Percentiles rank a stretch among this genome's conserved stretches.
phyloP scores from a whole-genome alignment of 306 rosid genomes.

The Begonia peltatifolia region DNA sequence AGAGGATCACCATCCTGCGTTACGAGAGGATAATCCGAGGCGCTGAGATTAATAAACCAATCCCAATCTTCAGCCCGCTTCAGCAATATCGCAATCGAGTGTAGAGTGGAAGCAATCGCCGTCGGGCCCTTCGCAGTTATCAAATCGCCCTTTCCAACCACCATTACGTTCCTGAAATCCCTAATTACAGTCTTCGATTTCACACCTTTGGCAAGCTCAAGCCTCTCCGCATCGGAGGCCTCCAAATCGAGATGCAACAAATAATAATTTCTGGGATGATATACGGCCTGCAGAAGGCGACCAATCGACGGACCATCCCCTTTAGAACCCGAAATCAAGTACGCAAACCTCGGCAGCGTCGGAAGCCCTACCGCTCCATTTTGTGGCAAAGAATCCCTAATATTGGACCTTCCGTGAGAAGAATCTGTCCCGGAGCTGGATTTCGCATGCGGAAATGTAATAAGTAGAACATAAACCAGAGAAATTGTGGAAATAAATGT shows the following conservation, averaged over 20 bases:
- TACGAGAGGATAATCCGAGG: slow-evolving; percentile 86
- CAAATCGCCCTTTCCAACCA: slow-evolving; percentile 62
- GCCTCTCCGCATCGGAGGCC: slow-evolving; percentile 64
- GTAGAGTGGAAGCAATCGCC: slow-evolving; percentile 60
- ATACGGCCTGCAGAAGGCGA: slow-evolving; percentile 65
- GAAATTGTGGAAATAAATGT: slow-evolving; percentile 19
- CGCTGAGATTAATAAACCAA: slow-evolving; percentile 82
- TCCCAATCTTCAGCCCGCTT: slow-evolving; percentile 61
- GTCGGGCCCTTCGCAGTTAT: slow-evolving; percentile 75
- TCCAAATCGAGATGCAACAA: slow-evolving; percentile 77
- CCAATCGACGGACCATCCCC: slow-evolving; percentile 44
- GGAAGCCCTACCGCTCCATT: slow-evolving; percentile 22
- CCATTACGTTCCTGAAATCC: slow-evolving; percentile 66
- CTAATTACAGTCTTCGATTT: slow-evolving; percentile 30
- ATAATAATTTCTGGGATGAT: slow-evolving; percentile 74
- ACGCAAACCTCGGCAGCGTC: slow-evolving; percentile 62
- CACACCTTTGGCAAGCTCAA: slow-evolving; percentile 55
- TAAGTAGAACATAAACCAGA: slow-evolving; percentile 19
- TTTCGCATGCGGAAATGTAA: slow-evolving; percentile 15
- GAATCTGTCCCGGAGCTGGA: slow-evolving; percentile 16
- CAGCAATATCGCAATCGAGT: slow-evolving; percentile 56
- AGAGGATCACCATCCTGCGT: slow-evolving; percentile 58
- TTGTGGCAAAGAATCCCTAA: slow-evolving; percentile 1
- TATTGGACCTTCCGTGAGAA: slow-evolving; percentile 8
- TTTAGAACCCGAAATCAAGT: slow-evolving; percentile 41